Percentiles rank a stretch among this genome's conserved stretches.
Evolutionary conservation across 306 rosid species (phyloP).

Genomic region (Cicer pinnatifidum): DNA sequence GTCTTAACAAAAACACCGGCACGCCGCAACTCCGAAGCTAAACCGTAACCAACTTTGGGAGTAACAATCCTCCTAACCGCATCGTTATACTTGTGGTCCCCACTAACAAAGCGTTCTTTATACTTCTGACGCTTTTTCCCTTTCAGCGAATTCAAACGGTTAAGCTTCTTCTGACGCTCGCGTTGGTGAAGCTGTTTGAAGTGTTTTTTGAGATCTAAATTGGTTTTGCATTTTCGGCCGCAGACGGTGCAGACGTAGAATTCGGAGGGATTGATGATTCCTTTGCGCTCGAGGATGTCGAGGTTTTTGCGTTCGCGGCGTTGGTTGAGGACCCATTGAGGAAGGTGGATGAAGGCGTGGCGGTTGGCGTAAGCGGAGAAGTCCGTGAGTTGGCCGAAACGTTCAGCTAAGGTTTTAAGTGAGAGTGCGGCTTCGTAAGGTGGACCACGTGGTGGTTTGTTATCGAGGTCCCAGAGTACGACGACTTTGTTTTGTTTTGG

Average conservation of each 20-base stretch:
- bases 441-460: conserved; percentile 90
- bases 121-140: conserved; percentile 82
- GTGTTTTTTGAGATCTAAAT: conserved; percentile 73
- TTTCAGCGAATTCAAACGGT: conserved; percentile 61
- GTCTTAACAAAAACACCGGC: conserved; percentile 92
- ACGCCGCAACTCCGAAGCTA: conserved; percentile 77
- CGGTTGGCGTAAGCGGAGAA: conserved; percentile 94
- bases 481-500: conserved; percentile 71
- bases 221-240: conserved; percentile 79
- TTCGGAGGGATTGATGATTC: conserved; percentile 54
- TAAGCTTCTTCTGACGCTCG: conserved; percentile 86
- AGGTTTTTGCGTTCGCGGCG: conserved; percentile 67
- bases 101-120: conserved; percentile 66
- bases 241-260: conserved; percentile 74
- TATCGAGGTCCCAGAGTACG: conserved; percentile 89
- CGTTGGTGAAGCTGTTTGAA: conserved; percentile 86
- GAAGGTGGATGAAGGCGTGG: conserved; percentile 81
- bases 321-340: conserved; percentile 74
- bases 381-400: conserved; percentile 76
- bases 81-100: conserved; percentile 73
- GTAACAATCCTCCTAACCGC: conserved; percentile 64
- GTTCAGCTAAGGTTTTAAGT: conserved; percentile 57
- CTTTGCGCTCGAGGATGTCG: conserved; percentile 75
- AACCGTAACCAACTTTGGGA: conserved; percentile 83
- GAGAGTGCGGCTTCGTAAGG: conserved; percentile 82